Evolutionary conservation across 2,329 filamentous ascomycete genomes (phyloP), one percentile per base, ranked within the genome.

Genomic region (Xylariales sp.): DNA sequence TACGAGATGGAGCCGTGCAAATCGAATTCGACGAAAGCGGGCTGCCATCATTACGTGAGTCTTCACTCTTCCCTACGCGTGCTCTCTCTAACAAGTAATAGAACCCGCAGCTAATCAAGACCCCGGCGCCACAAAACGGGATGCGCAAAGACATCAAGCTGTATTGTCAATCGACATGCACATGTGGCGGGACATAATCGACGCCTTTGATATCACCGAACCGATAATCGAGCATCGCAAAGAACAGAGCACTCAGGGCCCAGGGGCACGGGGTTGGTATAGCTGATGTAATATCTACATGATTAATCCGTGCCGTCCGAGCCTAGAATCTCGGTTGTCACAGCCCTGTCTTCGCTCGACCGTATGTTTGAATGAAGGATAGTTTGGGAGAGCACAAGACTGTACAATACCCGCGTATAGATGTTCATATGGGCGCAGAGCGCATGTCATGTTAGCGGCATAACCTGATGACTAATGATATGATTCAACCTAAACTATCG

Each of bases 111-210:
- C 62, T 46, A 16, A 41, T 23, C 68, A 86, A 57, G 82, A 83
- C 72, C 83, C 82, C 32, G 75, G 75, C 16, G 78, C 80, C 23
- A 74, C 82, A 72, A 77, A 80, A 62, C 84, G 87, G 67, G 86
- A 88, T 48, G 83, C 88, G 18, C 84, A 89, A 67, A 89, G 92
- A 73, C 91, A 96, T 70, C 96, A 99, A 80, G 93, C 94, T 12
- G 91, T 99, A 28, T 88, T 98, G 77, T 91, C 92, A 12, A 87
- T 99, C 69, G 94, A 98, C 73, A 96, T 94, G 83, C 85, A 88
- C 1, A 92, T 88, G 0, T 99, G 95, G 95, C 83, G 88, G 72
- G 87, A 92, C 23, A 84, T 97, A 52, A 90, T 97, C 56, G 80
- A 91, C 9, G 88, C 88, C 0, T 97, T 94, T 75, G 83, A 91